A percentile compares a stretch with the other conserved stretches of the same genome.
Evolutionary conservation across 257 asterid genomes (phyloP).

Genomic region (Coffea eugenioides): DNA sequence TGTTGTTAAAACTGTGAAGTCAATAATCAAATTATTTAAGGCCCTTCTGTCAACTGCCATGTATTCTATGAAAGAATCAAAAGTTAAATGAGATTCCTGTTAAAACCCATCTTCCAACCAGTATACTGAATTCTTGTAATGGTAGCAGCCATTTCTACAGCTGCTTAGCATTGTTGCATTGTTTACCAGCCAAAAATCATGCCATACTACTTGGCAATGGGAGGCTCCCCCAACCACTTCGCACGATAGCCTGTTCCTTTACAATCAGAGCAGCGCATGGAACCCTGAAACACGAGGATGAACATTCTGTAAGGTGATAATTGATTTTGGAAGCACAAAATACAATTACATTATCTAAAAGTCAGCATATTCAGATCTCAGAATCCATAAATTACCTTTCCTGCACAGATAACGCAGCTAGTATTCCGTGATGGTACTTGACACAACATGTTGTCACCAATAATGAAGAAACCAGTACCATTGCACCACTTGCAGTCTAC

Average conservation of each 20-base stretch:
- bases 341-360: neutral
- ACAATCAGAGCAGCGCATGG: constrained; percentile 68
- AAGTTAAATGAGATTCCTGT: neutral
- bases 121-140: neutral
- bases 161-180: neutral
- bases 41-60: neutral
- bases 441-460: constrained; percentile 93
- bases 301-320: neutral
- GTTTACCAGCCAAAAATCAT: neutral
- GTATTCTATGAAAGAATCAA: neutral
- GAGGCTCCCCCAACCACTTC: constrained; percentile 84
- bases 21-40: neutral
- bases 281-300: constrained; percentile 50
- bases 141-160: neutral
- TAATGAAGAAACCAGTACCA: constrained; percentile 93
- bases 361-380: neutral
- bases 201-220: constrained; percentile 42
- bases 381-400: constrained; percentile 51
- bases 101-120: neutral
- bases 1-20: neutral
- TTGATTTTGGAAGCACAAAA: neutral
- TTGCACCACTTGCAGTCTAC: constrained; percentile 93
- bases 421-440: constrained; percentile 91
- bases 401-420: constrained; percentile 72
- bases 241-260: constrained; percentile 96